Conservation (phyloP, 73 alveolate species). For the Paramecium bursaria region DNA sequence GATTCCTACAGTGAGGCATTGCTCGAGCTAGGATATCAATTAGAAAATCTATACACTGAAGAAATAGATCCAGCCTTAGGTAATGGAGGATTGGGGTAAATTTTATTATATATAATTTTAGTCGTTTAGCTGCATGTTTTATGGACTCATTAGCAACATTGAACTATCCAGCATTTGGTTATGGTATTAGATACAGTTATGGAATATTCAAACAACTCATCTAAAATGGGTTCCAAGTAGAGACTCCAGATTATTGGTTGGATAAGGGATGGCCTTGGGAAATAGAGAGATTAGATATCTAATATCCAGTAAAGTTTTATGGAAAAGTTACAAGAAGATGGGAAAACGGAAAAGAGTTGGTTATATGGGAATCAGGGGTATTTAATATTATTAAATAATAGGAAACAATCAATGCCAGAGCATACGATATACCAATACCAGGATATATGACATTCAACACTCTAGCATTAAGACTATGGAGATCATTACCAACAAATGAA, state of each 20-base stretch:
- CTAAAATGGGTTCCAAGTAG: conserved; percentile 96
- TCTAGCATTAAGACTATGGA: conserved; percentile 97
- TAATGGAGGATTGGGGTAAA: conserved; percentile 98
- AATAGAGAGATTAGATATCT: conserved; percentile 95
- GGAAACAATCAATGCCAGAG: conserved; percentile 97
- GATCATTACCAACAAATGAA: conserved; percentile 85
- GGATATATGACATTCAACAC: conserved; percentile 99
- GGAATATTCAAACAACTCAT: conserved; percentile 99
- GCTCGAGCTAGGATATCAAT: conserved; percentile 88
- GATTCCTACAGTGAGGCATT: conserved; percentile 90
- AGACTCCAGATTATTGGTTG: conserved; percentile 99
- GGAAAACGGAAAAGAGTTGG: conserved; percentile 84
- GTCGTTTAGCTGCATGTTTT: conserved; percentile 99
- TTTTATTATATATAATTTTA: neutral
- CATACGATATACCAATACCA: conserved; percentile 99
- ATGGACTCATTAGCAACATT: conserved; percentile 98
- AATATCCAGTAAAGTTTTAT: conserved; percentile 93
- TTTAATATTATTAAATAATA: neutral
- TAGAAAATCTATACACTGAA: conserved; percentile 95
- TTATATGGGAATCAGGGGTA: conserved; percentile 96
- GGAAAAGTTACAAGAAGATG: conserved; percentile 85
- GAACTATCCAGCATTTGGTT: conserved; percentile 99
- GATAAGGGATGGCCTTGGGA: conserved; percentile 99
- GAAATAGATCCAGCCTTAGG: conserved; percentile 99
- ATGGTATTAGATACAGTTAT: conserved; percentile 99